Conservation (phyloP, 495 filamentous ascomycete genomes). For the Neurospora sp. region DNA sequence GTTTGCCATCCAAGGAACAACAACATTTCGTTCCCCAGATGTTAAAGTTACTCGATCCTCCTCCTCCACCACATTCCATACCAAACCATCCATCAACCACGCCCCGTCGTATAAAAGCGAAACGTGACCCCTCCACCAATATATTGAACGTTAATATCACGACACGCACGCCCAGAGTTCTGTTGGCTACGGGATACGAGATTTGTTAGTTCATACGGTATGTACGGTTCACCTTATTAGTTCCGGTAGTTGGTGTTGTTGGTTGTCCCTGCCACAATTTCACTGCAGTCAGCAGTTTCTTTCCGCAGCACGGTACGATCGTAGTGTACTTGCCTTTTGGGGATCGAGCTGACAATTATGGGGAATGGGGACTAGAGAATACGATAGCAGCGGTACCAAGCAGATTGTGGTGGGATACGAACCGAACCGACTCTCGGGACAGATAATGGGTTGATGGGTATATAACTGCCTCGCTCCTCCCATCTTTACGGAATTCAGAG, state of each 20-base stretch:
- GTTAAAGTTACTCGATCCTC: not conserved
- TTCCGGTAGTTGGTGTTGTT: not conserved
- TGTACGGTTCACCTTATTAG: not conserved
- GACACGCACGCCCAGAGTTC: not conserved
- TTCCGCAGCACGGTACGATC: not conserved
- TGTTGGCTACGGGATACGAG: not conserved
- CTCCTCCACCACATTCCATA: not conserved
- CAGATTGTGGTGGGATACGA: not conserved
- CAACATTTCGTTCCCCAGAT: not conserved
- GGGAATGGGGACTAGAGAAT: not conserved
- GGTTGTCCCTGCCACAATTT: not conserved
- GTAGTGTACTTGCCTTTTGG: not conserved
- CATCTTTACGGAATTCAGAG: not conserved
- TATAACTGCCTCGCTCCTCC: not conserved
- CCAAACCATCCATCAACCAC: not conserved
- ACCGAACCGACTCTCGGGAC: not conserved
- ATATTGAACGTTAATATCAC: not conserved
- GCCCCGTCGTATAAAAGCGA: not conserved
- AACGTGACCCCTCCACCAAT: not conserved
- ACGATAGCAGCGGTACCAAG: not conserved
- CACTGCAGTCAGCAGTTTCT: not conserved
- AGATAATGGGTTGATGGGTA: not conserved
- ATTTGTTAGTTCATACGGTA: not conserved
- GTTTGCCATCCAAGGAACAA: not conserved
- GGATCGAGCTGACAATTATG: not conserved